These are phyloP conservation scores for Termitomyces bulborhizus DNA, from an alignment of 768 basidiomycete species.

Conservation along the genomic window DNA sequence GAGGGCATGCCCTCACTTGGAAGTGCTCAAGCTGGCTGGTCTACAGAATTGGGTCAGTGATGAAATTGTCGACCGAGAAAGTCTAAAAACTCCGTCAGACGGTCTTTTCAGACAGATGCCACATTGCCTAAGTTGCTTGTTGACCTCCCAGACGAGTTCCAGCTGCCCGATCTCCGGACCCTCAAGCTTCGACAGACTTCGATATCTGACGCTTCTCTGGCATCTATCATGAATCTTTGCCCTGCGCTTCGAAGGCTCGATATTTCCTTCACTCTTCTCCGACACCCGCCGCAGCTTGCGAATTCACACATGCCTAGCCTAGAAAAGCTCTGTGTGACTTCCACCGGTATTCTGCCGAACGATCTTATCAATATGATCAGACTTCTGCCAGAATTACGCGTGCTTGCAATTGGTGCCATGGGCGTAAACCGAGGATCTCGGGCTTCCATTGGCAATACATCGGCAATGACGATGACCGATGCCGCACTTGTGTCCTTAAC, in stretches of 20 bases:
- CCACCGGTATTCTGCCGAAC: conserved; percentile 35
- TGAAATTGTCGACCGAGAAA: neutral
- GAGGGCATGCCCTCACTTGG: conserved; percentile 27
- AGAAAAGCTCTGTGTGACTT: conserved; percentile 62
- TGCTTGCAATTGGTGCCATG: conserved; percentile 52
- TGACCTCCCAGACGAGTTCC: conserved; percentile 18
- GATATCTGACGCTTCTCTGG: conserved; percentile 45
- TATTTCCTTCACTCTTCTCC: conserved; percentile 56
- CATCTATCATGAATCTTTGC: conserved; percentile 33
- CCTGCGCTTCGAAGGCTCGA: conserved; percentile 53
- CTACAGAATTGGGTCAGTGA: conserved; percentile 52
- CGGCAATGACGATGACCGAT: conserved; percentile 54
- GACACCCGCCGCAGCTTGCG: conserved; percentile 25
- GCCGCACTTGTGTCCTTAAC: conserved; percentile 37
- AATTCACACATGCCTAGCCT: conserved; percentile 20
- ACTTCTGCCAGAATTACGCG: conserved; percentile 35
- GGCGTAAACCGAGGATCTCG: conserved; percentile 41
- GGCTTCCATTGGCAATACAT: conserved; percentile 36
- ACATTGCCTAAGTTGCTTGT: conserved; percentile 42
- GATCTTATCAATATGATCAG: conserved; percentile 37
- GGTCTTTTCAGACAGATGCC: conserved; percentile 44
- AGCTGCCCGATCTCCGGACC: conserved; percentile 36
- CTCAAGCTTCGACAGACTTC: conserved; percentile 54
- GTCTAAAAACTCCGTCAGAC: neutral
- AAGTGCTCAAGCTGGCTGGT: conserved; percentile 58